phyloP scores from a whole-genome alignment of 208 protist genomes.

The Acanthamoeba castellanii region DNA sequence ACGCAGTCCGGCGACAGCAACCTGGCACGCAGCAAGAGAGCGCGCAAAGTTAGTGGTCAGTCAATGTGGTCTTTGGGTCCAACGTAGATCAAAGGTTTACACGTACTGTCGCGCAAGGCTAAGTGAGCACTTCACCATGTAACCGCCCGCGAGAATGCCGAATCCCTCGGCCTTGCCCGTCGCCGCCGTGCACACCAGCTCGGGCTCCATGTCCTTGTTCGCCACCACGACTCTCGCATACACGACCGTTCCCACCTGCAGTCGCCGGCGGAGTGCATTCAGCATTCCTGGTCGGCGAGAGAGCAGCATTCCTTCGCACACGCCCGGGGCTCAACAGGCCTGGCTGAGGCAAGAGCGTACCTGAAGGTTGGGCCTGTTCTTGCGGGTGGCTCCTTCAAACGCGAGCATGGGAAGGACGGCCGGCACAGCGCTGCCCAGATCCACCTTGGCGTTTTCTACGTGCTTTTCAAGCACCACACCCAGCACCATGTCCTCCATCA shows the following conservation, averaged over 20 bases:
- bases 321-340: background rate
- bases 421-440: slow-evolving; percentile 84
- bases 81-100: background rate
- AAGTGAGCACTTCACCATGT: slow-evolving; percentile 84
- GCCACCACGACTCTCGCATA: slow-evolving; percentile 88
- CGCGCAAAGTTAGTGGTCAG: background rate
- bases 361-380: slow-evolving; percentile 88
- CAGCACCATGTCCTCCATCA: slow-evolving; percentile 87
- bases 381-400: slow-evolving; percentile 91
- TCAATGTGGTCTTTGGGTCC: background rate
- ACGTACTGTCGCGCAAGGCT: slow-evolving; percentile 80
- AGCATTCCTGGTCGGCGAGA: background rate
- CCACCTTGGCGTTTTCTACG: slow-evolving; percentile 87
- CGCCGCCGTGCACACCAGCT: slow-evolving; percentile 86
- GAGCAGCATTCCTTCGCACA: background rate
- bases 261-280: background rate
- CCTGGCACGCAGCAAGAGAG: slow-evolving; percentile 41
- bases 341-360: slow-evolving; percentile 17
- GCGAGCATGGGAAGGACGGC: slow-evolving; percentile 87
- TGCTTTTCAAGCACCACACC: slow-evolving; percentile 87
- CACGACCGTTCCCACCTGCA: slow-evolving; percentile 86
- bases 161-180: slow-evolving; percentile 86
- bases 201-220: slow-evolving; percentile 91
- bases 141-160: slow-evolving; percentile 88
- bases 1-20: slow-evolving; percentile 80